phyloP scores from a whole-genome alignment of 2,329 filamentous ascomycete species.

The Byssoonygena ceratinophila region DNA sequence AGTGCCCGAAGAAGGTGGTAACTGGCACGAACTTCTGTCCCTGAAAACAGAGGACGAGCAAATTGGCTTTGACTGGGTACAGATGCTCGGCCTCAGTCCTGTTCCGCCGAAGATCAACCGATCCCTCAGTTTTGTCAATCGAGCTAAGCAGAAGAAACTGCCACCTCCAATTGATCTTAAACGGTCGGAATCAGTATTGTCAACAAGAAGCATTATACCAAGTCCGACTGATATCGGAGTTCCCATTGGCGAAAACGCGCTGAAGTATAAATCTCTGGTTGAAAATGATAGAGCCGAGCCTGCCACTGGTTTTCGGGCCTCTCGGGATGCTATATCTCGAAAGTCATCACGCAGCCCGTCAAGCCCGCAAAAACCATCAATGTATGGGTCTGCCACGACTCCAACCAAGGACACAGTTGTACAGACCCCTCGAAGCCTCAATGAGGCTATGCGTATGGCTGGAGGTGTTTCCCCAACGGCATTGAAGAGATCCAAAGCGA shows the following conservation, averaged over 20 bases:
- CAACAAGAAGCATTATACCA: conserved; percentile 25
- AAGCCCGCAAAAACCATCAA: background rate
- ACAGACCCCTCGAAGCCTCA: conserved; percentile 14
- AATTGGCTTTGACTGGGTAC: conserved; percentile 73
- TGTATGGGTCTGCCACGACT: background rate
- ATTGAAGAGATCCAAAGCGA: conserved; percentile 34
- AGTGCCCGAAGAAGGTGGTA: conserved; percentile 46
- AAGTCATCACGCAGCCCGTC: background rate
- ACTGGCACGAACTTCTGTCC: conserved; percentile 79
- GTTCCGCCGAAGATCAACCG: conserved; percentile 50
- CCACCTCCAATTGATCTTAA: conserved; percentile 9
- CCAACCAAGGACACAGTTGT: conserved; percentile 1
- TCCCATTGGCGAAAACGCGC: conserved; percentile 46
- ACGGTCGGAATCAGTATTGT: conserved; percentile 6
- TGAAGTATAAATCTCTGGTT: background rate
- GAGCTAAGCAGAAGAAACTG: conserved; percentile 30
- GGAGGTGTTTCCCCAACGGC: conserved; percentile 25
- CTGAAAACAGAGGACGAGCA: conserved; percentile 65
- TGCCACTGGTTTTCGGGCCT: background rate
- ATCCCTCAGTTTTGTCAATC: conserved; percentile 43
- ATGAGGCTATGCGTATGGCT: conserved; percentile 19
- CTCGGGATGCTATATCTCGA: background rate
- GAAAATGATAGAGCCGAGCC: background rate
- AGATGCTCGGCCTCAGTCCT: conserved; percentile 62
- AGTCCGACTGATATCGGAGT: conserved; percentile 48